Evolutionary conservation across 1,284 basidiomycete genomes (phyloP), one percentile per base, ranked within the genome.

Genomic region (Mixia osmundae): DNA sequence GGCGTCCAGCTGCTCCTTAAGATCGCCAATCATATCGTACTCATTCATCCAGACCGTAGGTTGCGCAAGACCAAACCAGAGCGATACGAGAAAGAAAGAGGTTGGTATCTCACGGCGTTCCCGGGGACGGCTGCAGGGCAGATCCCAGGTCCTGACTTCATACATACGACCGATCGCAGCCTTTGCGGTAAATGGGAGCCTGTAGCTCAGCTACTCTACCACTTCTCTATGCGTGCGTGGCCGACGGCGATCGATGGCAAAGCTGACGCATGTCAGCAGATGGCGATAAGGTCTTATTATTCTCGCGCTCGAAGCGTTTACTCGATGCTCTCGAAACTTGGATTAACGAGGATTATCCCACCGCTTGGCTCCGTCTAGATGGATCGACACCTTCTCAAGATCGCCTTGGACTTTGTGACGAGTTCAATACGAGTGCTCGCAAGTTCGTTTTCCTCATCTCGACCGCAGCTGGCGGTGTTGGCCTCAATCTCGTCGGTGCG

Each of bases 181-280:
- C n/a, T 69, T 40, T 85, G 80, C 47, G 82, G 80, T 2, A 87
- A 87, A 57, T 85, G 78, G 78, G 47, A 78, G 72, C 68, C 76
- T 0, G 56, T 83, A 12, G 62, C 71, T 39, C 58, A 62, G 1
- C 58, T 83, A 1, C 57, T 83, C 12, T n/a, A n/a, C n/a, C n/a
- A n/a, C n/a, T n/a, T n/a, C n/a, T n/a, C n/a, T n/a, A n/a, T n/a
- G n/a, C n/a, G n/a, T n/a, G n/a, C n/a, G n/a, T n/a, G n/a, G n/a
- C n/a, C n/a, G n/a, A n/a, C n/a, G n/a, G n/a, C n/a, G n/a, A n/a
- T n/a, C n/a, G n/a, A n/a, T n/a, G n/a, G n/a, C n/a, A n/a, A n/a
- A n/a, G n/a, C n/a, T n/a, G n/a, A n/a, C n/a, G n/a, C n/a, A n/a
- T n/a, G n/a, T n/a, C 57, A n/a, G 30, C 37, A 0, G 50, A 58